Conservation (phyloP, 2,329 filamentous ascomycete species). For the Alternaria gaisen region DNA sequence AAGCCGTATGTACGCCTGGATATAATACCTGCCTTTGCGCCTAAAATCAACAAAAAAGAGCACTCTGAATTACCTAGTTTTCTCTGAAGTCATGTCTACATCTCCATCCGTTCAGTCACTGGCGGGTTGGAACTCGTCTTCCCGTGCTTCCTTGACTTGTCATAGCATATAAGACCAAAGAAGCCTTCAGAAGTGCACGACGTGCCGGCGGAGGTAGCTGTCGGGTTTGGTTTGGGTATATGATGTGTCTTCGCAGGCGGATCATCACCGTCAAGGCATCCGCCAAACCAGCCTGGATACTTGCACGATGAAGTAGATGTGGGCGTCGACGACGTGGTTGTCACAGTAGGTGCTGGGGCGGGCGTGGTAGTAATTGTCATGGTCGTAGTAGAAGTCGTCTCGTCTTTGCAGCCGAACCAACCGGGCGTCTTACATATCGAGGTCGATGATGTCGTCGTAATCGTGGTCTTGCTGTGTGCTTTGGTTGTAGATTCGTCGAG, state of each 20-base stretch:
- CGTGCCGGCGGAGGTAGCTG: conserved; percentile 21
- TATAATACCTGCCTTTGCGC: conserved; percentile 20
- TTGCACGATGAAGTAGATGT: conserved; percentile 54
- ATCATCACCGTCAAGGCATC: conserved; percentile 59
- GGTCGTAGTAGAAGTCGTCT: conserved; percentile 47
- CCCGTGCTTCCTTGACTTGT: conserved; percentile 30
- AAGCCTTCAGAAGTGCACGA: conserved; percentile 40
- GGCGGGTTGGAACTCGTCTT: conserved; percentile 12
- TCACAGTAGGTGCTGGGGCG: conserved; percentile 38
- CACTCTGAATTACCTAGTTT: neutral
- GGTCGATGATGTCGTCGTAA: conserved; percentile 51
- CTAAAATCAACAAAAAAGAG: neutral
- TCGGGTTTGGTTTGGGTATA: conserved; percentile 26
- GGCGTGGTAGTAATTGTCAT: conserved; percentile 40
- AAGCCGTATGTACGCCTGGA: conserved; percentile 7
- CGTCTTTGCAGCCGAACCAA: conserved; percentile 73
- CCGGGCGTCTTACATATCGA: conserved; percentile 63
- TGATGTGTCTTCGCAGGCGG: conserved; percentile 48
- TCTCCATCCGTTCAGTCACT: conserved; percentile 38
- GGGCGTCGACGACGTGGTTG: conserved; percentile 42
- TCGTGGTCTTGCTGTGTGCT: conserved; percentile 57
- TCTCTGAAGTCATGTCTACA: conserved; percentile 21
- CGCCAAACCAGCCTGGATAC: conserved; percentile 59
- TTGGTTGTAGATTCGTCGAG: conserved; percentile 69
- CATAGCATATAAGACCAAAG: conserved; percentile 44